Base-by-base conservation (phyloP, 2,329 filamentous ascomycete species). In the Setomelanomma holmii region DNA sequence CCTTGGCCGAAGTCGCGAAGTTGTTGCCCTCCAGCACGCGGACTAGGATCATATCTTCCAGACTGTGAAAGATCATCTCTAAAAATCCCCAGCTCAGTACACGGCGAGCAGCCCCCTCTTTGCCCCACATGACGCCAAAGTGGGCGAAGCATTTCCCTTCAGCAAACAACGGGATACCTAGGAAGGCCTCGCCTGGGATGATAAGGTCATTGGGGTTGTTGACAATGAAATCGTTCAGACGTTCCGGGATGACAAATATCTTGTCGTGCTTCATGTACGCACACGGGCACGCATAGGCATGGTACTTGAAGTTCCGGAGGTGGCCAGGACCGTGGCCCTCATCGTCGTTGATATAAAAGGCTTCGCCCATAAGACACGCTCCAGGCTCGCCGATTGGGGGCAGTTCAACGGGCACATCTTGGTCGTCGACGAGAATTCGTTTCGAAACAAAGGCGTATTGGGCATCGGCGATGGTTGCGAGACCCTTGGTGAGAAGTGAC, bases 111-210 rank as follows among this genome's bases (percentile, higher is more conserved):
- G 86, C 77, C n/a, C 85, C 86, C 54, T 87, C 80, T 38, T 77
- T 74, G 5, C 86, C 86, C 87, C 88, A 90, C 79, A 90, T 86
- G 68, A 88, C 78, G n/a, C 87, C 88, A 65, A 90, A 86, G 70
- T 89, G 85, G 19, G 85, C 87, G 61, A 88, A 83, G 66, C 85
- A 89, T 68, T 86, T 88, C 24, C 82, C 85, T 36, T 85, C 81
- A 4, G 82, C 80, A 58, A 86, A 89, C 1, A 90, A 75, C 0
- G 88, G 88, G 12, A 89, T 77, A 6, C 84, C 86, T 30, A 90
- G 78, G 65, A 88, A 90, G 2, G 86, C 85, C 62, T 89, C 87
- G 24, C 83, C 84, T 1, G 83, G 78, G 22, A 86, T 82, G 0
- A 86, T 83, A 11, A 89, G 72, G 43, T 78, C 71, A 62, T 88